Base-by-base conservation (phyloP, 176 grass and related monocot species). In the Oryza brachyantha region DNA sequence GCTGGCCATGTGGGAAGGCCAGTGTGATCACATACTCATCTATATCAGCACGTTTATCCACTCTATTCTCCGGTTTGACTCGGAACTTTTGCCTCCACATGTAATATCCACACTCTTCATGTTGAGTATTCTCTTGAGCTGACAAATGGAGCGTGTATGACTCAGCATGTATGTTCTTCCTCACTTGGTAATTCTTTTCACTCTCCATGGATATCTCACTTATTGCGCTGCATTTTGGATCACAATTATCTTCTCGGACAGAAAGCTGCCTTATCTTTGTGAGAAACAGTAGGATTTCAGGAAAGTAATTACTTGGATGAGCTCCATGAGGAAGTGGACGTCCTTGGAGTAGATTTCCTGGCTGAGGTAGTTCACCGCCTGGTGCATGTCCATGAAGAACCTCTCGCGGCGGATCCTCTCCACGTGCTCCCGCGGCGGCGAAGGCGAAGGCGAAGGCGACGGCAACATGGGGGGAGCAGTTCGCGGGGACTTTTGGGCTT, bases 71-170 rank as follows among this genome's bases (percentile, higher is more conserved):
- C 24, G 57, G 42, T 25, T 86, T 88, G 4, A 96, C 79, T 10
- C 83, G 87, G 62, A 96, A 96, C 62, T 84, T 96, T 64, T 96
- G 93, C 86, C 79, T 92, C 93, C 90, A 92, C 82, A 92, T 90
- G 59, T 90, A 88, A 29, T 97, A 92, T 21, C 66, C 74, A 14
- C 93, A 96, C 27, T 96, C 82, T 66, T 83, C 84, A 25, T 81
- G 79, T 7, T 0, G 63, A 13, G 74, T 55, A 26, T 27, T 66
- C 52, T 88, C 79, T 72, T 86, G 64, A 71, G 90, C 85, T 35
- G 84, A 81, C 58, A 96, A 78, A 70, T 82, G 41, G 3, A 96
- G 67, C 21, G 62, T 84, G 32, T 87, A 92, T 22, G 93, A 96
- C 58, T 90, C 85, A 0, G 90, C 90, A 21, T 86, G 79, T 7